These are phyloP conservation scores for Exophiala spinifera DNA, from an alignment of 2,329 filamentous ascomycete genomes.

Conservation along the genomic window DNA sequence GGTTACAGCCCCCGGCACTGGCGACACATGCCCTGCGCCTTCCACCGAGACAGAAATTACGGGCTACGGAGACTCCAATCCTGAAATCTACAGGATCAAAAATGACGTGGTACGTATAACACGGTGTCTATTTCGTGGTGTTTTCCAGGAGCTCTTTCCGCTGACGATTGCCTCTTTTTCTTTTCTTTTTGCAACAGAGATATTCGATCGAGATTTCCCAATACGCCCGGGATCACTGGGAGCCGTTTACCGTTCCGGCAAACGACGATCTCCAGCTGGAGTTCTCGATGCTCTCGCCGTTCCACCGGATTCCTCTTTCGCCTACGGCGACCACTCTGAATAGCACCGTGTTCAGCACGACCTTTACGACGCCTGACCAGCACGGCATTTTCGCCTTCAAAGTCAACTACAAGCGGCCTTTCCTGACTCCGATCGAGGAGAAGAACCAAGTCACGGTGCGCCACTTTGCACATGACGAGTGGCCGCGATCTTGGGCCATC, in stretches of 20 bases:
- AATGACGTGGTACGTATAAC: conserved; percentile 83
- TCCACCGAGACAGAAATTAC: conserved; percentile 47
- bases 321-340: conserved; percentile 59
- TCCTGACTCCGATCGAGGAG: conserved; percentile 84
- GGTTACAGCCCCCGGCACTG: neutral
- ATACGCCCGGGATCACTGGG: conserved; percentile 70
- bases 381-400: conserved; percentile 99
- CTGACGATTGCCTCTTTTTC: too few species aligned
- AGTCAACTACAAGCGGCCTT: conserved; percentile 94
- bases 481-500: conserved; percentile 85
- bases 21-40: conserved; percentile 33
- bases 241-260: conserved; percentile 67
- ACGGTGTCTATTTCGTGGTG: neutral
- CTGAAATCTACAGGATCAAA: conserved; percentile 90
- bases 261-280: conserved; percentile 84
- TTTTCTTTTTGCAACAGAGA: conserved; percentile 55
- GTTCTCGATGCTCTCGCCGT: conserved; percentile 97
- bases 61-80: conserved; percentile 57
- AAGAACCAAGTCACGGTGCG: conserved; percentile 92
- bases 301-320: conserved; percentile 77
- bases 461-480: conserved; percentile 97
- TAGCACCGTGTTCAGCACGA: conserved; percentile 68
- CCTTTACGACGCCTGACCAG: conserved; percentile 87
- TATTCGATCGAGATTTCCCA: conserved; percentile 89
- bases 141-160: conserved; percentile 2